Evolutionary conservation across 176 grass and related monocot species (phyloP).

Genomic region (Oryza officinalis): DNA sequence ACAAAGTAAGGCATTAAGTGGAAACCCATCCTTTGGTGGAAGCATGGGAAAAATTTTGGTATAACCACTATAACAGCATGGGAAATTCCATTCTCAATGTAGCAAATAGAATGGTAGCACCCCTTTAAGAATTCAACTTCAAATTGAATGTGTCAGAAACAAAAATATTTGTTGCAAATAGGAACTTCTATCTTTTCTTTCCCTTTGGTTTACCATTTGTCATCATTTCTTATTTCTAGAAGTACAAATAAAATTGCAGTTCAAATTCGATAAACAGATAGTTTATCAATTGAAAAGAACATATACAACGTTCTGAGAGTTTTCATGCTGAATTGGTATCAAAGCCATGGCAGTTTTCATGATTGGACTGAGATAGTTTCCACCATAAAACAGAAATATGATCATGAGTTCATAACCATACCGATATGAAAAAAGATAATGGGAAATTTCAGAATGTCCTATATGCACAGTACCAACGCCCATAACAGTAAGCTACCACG

Average conservation of each 20-base stretch:
- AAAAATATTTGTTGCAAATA: neutral
- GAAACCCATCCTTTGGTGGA: neutral
- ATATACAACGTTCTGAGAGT: neutral
- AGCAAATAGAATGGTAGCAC: neutral
- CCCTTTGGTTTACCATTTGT: neutral
- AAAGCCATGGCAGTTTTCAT: neutral
- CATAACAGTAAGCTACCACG: neutral
- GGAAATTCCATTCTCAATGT: neutral
- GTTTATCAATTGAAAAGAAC: neutral
- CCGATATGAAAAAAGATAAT: neutral
- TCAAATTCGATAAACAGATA: neutral
- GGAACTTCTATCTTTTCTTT: neutral
- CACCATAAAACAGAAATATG: neutral
- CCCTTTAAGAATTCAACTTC: neutral
- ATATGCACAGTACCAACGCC: neutral
- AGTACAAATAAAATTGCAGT: neutral
- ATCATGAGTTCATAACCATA: neutral
- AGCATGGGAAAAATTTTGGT: neutral
- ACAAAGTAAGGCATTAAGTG: neutral
- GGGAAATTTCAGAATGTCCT: neutral
- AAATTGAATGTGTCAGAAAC: no score
- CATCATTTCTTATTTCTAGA: neutral
- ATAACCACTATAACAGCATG: neutral
- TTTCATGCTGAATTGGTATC: neutral
- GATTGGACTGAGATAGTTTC: neutral